phyloP scores from a whole-genome alignment of 2,329 filamentous ascomycete genomes.

The Pyricularia grisea region DNA sequence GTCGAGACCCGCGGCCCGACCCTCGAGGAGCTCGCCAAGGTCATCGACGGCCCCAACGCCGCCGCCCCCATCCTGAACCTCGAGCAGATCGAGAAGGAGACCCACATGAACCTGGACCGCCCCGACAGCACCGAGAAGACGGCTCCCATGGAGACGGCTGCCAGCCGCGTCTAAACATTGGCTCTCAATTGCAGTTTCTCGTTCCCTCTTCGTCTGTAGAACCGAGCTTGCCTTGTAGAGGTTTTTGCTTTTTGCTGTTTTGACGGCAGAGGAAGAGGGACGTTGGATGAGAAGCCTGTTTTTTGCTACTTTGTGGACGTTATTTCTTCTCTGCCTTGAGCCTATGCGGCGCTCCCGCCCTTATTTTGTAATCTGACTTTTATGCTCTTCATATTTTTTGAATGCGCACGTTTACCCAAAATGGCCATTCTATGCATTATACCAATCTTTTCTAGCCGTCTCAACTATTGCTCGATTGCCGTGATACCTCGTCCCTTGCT shows the following conservation, averaged over 20 bases:
- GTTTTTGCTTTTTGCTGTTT: no score
- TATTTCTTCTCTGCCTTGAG: background rate
- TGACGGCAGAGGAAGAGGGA: no score
- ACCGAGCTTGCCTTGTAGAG: no score
- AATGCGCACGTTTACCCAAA: background rate
- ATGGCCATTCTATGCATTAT: no score
- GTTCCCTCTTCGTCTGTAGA: background rate
- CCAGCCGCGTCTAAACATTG: background rate
- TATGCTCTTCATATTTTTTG: background rate
- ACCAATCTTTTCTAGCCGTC: no score
- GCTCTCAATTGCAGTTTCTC: background rate
- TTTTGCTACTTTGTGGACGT: no score
- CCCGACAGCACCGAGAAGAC: slow-evolving; percentile 24
- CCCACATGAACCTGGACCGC: slow-evolving; percentile 11
- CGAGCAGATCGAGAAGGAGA: slow-evolving; percentile 18
- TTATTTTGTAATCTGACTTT: background rate
- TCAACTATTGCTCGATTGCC: no score
- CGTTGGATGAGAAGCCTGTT: no score
- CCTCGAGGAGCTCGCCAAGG: slow-evolving; percentile 4
- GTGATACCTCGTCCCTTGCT: no score
- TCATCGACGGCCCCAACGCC: slow-evolving; percentile 3
- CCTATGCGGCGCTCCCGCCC: no score
- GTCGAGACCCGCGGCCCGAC: slow-evolving; percentile 3
- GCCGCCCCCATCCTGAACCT: slow-evolving; percentile 1
- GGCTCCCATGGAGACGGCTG: background rate